phyloP scores from a whole-genome alignment of 2,329 filamentous ascomycete genomes.

The Cercospora beticola region DNA sequence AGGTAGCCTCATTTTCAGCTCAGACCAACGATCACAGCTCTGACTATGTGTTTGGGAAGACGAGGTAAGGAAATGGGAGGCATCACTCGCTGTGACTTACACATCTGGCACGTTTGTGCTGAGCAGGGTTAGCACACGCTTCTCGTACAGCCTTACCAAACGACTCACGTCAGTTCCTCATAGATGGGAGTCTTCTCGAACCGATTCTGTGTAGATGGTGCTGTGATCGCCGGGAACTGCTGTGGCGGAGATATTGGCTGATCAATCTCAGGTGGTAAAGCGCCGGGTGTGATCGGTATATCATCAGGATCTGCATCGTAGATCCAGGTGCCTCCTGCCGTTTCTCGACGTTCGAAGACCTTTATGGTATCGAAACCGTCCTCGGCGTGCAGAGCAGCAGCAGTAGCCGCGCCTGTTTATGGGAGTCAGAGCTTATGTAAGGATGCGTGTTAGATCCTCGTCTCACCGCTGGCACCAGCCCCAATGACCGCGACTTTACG shows the following conservation, averaged over 20 bases:
- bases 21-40: not conserved
- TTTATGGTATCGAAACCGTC: slow-evolving; percentile 37
- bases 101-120: slow-evolving; percentile 57
- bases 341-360: slow-evolving; percentile 40
- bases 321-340: slow-evolving; percentile 45
- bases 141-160: not conserved
- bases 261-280: slow-evolving; percentile 49
- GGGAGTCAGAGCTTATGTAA: not conserved
- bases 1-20: not conserved
- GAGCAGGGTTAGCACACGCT: not conserved
- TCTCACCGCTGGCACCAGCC: slow-evolving; percentile 29
- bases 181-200: slow-evolving; percentile 55
- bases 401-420: slow-evolving; percentile 36
- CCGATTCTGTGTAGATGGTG: slow-evolving; percentile 48
- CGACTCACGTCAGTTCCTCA: slow-evolving; percentile 45
- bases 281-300: slow-evolving; percentile 45
- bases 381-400: slow-evolving; percentile 40
- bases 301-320: slow-evolving; percentile 49
- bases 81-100: not conserved
- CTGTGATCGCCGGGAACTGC: slow-evolving; percentile 43
- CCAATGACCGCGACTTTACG: slow-evolving; percentile 35
- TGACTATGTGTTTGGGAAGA: not conserved
- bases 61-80: not conserved
- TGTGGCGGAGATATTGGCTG: slow-evolving; percentile 48
- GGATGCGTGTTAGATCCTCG: slow-evolving; percentile 13